phyloP scores from a whole-genome alignment of 352 stramenopile species.

The Phytophthora pistaciae region DNA sequence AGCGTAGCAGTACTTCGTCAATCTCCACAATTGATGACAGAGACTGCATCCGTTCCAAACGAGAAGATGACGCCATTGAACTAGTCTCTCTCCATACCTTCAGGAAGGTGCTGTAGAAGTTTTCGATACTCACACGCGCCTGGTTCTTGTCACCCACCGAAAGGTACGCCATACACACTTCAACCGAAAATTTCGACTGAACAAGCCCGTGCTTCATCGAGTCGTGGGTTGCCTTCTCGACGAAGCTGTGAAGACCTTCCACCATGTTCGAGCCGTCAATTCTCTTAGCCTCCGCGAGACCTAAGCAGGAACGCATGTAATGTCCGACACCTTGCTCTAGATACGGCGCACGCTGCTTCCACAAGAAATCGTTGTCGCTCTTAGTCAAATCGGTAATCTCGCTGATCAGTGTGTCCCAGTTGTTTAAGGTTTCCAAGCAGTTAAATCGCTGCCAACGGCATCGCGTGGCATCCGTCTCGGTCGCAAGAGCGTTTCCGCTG shows the following conservation, averaged over 20 bases:
- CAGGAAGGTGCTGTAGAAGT: conserved; percentile 62
- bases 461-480: conserved; percentile 55
- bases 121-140: conserved; percentile 64
- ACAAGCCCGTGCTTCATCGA: conserved; percentile 47
- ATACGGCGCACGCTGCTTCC: conserved; percentile 71
- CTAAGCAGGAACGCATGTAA: conserved; percentile 58
- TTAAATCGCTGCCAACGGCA: conserved; percentile 72
- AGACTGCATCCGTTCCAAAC: conserved; percentile 70
- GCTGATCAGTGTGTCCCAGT: conserved; percentile 65
- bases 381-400: conserved; percentile 44
- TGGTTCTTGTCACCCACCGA: conserved; percentile 52
- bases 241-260: conserved; percentile 30
- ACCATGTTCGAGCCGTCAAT: conserved; percentile 10
- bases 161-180: conserved; percentile 58
- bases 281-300: conserved; percentile 30
- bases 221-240: conserved; percentile 39
- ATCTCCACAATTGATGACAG: conserved; percentile 73
- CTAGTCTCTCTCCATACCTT: conserved; percentile 71
- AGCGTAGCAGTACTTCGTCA: conserved; percentile 52
- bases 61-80: conserved; percentile 47
- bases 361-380: conserved; percentile 49
- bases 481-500: conserved; percentile 29
- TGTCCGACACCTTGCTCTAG: conserved; percentile 70
- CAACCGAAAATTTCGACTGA: conserved; percentile 56
- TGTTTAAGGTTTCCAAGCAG: conserved; percentile 76